phyloP scores from a whole-genome alignment of 805 yeast genomes.

The Saturnispora silvae region DNA sequence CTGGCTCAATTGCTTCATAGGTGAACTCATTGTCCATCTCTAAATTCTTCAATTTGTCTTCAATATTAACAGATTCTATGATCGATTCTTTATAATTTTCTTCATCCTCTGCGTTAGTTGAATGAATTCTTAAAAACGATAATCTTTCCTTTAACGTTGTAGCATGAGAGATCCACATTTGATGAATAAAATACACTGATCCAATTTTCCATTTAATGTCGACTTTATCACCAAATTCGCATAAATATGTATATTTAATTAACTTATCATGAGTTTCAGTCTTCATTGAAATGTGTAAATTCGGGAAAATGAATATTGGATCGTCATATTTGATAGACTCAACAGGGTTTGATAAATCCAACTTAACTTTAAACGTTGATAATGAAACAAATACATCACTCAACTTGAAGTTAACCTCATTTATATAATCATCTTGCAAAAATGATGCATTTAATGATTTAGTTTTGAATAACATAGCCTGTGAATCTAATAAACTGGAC shows the following conservation, averaged over 20 bases:
- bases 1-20: slow-evolving; percentile 61
- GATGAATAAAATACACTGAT: slow-evolving; percentile 77
- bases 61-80: slow-evolving; percentile 27
- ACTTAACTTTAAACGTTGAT: slow-evolving; percentile 43
- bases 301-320: slow-evolving; percentile 68
- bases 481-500: slow-evolving; percentile 65
- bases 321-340: slow-evolving; percentile 45
- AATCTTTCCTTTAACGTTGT: slow-evolving; percentile 58
- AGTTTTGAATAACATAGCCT: slow-evolving; percentile 54
- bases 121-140: slow-evolving; percentile 27
- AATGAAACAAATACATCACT: slow-evolving; percentile 58
- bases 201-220: slow-evolving; percentile 93
- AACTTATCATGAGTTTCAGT: slow-evolving; percentile 45
- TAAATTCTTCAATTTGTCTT: slow-evolving; percentile 36
- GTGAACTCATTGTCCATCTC: slow-evolving; percentile 37
- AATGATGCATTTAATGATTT: slow-evolving; percentile 46
- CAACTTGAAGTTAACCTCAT: slow-evolving; percentile 50
- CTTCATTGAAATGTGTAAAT: slow-evolving; percentile 76
- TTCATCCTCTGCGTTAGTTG: slow-evolving; percentile 18
- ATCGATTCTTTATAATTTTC: slow-evolving; percentile 26
- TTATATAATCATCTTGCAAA: slow-evolving; percentile 37
- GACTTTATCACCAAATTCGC: slow-evolving; percentile 80
- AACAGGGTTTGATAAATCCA: slow-evolving; percentile 34
- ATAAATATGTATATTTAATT: slow-evolving; percentile 57
- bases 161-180: slow-evolving; percentile 84